Percentiles rank a stretch among this genome's conserved stretches.
Conservation (phyloP, 1,139 yeast species). For the Meyerozyma carpophila region DNA sequence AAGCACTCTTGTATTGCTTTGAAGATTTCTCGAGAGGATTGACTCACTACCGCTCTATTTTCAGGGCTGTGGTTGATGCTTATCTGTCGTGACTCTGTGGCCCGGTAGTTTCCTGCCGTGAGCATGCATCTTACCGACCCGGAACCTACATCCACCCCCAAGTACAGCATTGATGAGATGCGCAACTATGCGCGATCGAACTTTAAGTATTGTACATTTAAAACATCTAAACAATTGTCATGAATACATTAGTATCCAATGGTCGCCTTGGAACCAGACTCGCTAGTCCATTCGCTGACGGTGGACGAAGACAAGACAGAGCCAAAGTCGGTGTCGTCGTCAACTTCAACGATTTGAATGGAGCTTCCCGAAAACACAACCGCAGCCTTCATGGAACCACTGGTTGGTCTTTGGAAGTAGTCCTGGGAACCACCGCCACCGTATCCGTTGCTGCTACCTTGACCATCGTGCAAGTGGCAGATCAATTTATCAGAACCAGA, state of each 20-base stretch:
- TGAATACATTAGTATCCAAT: slow-evolving; percentile 4
- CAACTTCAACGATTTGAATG: slow-evolving; percentile 57
- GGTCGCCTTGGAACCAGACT: slow-evolving; percentile 46
- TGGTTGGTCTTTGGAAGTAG: slow-evolving; percentile 79
- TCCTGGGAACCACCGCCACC: slow-evolving; percentile 90
- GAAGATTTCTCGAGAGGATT: slow-evolving; percentile 37
- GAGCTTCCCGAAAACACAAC: slow-evolving; percentile 56
- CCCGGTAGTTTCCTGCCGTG: slow-evolving; percentile 7
- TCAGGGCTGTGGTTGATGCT: slow-evolving; percentile 4
- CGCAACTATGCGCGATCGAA: neutral
- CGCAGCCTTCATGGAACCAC: slow-evolving; percentile 80
- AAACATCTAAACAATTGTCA: slow-evolving; percentile 1
- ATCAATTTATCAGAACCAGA: slow-evolving; percentile 53
- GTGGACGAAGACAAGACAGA: slow-evolving; percentile 47
- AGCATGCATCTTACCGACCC: slow-evolving; percentile 40
- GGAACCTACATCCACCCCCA: slow-evolving; percentile 56
- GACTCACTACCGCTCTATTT: slow-evolving; percentile 25
- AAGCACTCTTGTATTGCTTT: slow-evolving; percentile 10
- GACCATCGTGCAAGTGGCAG: slow-evolving; percentile 69
- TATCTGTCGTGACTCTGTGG: slow-evolving; percentile 11
- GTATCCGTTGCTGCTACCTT: slow-evolving; percentile 55
- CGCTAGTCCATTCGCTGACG: slow-evolving; percentile 50
- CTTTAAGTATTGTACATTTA: neutral
- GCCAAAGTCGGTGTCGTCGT: slow-evolving; percentile 49
- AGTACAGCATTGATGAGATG: neutral